These are phyloP conservation scores for Phytopythium kandeliae DNA, from an alignment of 352 stramenopile genomes.

Conservation along the genomic window DNA sequence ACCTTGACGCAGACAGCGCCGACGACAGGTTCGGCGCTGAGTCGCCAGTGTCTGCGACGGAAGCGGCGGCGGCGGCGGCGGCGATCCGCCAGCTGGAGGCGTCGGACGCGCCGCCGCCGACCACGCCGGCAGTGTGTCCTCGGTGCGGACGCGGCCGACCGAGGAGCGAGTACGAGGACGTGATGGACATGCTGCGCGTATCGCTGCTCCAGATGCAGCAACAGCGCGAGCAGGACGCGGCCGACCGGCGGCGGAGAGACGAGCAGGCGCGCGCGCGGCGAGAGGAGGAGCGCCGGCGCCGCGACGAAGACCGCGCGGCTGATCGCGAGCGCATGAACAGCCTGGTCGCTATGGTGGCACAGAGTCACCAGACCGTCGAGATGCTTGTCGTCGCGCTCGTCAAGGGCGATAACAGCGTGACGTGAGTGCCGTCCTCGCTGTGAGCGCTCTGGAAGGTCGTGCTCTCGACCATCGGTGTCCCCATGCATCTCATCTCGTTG, in stretches of 20 bases:
- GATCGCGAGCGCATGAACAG: not conserved
- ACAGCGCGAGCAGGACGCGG: slow-evolving; percentile 7
- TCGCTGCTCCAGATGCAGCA: slow-evolving; percentile 6
- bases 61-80: too few relatives aligned
- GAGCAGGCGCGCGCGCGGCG: not conserved
- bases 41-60: not conserved
- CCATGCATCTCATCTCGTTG: too few relatives aligned
- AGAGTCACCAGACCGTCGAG: slow-evolving; percentile 6
- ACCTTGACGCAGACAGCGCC: not conserved
- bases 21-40: not conserved
- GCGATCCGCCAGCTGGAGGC: not conserved
- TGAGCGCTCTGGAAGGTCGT: too few relatives aligned
- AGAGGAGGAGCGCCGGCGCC: slow-evolving; percentile 1
- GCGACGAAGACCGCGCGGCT: slow-evolving; percentile 3
- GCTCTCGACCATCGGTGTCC: too few relatives aligned
- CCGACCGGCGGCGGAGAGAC: slow-evolving; percentile 3
- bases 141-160: not conserved
- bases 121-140: not conserved
- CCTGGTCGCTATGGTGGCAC: slow-evolving; percentile 5
- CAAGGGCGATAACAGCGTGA: not conserved
- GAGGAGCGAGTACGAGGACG: not conserved
- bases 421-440: not conserved
- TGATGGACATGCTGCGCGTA: slow-evolving; percentile 5
- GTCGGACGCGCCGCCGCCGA: not conserved
- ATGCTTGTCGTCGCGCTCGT: slow-evolving; percentile 3